These are phyloP conservation scores for Naganishia friedmannii DNA, from an alignment of 768 basidiomycete genomes.

Conservation along the genomic window DNA sequence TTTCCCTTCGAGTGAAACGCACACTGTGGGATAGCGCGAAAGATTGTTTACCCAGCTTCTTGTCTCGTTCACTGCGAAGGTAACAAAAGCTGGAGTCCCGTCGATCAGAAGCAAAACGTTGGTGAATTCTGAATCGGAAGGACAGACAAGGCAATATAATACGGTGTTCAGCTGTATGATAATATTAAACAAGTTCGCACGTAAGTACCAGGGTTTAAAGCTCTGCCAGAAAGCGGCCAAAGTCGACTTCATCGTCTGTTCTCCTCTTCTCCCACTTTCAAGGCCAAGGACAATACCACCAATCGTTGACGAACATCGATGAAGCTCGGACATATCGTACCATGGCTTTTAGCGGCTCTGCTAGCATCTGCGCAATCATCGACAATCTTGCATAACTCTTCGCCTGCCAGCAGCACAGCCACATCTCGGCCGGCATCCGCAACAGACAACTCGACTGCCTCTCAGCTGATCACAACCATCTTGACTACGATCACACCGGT, in stretches of 20 bases:
- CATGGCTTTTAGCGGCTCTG: background rate
- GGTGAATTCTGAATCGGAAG: background rate
- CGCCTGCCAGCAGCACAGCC: background rate
- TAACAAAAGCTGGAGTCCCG: background rate
- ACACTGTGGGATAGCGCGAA: constrained; percentile 20
- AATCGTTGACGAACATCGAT: background rate
- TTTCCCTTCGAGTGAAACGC: constrained; percentile 9
- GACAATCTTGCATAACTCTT: background rate
- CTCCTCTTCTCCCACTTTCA: background rate
- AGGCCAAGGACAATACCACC: too few species aligned
- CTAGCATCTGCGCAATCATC: constrained; percentile 4
- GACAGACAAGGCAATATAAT: background rate
- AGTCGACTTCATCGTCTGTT: background rate
- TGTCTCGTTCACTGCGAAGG: background rate
- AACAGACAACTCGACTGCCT: background rate
- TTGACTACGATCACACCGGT: constrained; percentile 22
- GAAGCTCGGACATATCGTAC: background rate
- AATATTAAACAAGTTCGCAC: too few species aligned
- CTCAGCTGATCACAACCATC: constrained; percentile 1
- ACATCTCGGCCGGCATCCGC: background rate
- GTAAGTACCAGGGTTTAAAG: too few species aligned
- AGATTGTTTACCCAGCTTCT: background rate
- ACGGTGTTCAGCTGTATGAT: too few species aligned
- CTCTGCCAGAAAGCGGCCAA: background rate
- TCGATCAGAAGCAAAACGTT: background rate